Evolutionary conservation across 768 basidiomycete species (phyloP), one percentile per base, ranked within the genome.

Genomic region (Sporobolomyces phaffii): DNA sequence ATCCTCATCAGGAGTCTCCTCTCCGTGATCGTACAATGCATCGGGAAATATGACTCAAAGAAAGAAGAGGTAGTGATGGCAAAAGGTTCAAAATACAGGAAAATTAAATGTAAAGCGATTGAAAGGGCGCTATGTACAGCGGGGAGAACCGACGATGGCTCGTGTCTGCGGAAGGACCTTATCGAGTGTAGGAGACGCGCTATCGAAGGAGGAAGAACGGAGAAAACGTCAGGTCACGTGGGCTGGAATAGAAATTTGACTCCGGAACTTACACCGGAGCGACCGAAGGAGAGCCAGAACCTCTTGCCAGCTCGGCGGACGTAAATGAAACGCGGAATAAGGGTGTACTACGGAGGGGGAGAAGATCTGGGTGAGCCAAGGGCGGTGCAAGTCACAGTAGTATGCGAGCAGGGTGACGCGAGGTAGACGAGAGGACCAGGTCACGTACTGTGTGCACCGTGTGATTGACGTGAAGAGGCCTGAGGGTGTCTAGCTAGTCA

Each of bases 261-360:
- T 17, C 41, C 44, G 15, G 15, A 36, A 58, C 63, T 49, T 28
- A 64, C 63, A 7, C 63, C 63, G 29, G 45, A 48, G 9, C 54
- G 45, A 0, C 54, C 63, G 31, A 57, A 51, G 22, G 47, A 50
- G 31, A 51, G 28, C 54, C 54, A 50, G 44, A 50, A 57, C 9
- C 63, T 24, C 40, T 58, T 57, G 29, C 54, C 54, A 9, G 40
- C 38, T 10, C 62, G 62, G 7, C 54, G n/a, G 8, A 56, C 1
- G 63, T 64, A 64, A 20, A 64, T 22, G 47, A 64, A 22, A 22
- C 49, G 40, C n/a, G 63, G 63, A 22, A 64, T 57, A 2, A 64
- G 36, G 11, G 63, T 64, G 48, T 64, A 64, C 56, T 57, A 44
- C 40, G n/a, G 14, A 28, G 22, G 41, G 5, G 28, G 29, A 34